Evolutionary conservation across 805 yeast genomes (phyloP), one percentile per base, ranked within the genome.

Genomic region (Myxozyma geophila): DNA sequence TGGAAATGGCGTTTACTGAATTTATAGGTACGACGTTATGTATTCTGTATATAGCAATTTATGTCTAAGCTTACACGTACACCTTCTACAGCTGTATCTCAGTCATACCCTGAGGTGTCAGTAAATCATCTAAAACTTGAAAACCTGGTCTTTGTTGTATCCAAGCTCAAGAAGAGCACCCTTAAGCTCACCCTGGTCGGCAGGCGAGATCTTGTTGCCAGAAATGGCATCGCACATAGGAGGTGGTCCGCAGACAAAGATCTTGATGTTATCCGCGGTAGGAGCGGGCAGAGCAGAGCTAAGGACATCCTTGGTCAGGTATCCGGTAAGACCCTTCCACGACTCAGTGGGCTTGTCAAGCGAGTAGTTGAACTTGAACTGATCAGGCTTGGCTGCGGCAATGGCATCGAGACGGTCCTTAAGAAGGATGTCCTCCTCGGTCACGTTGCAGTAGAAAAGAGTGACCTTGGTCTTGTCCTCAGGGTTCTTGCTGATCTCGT

Each of bases 221-320:
- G 97, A 90, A 70, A 92, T 74, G 63, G 96, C 92, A 60, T 88
- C 82, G 87, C 90, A 90, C 76, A 95, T 82, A 48, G 89, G 89
- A 73, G 97, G 96, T 64, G 99, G 99, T 61, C 99, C 99, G 78
- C 99, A 95, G 62, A 93, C 89, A 72, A 89, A 93, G 63, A 92
- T 83, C 74, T 87, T 88, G 72, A 84, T 80, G 77, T 87, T 84
- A 62, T 85, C 88, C 55, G 78, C 81, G 21, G 82, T 73, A 41
- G 97, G 87, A 69, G 82, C 81, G 63, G 93, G 86, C 69, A 90
- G 77, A 76, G 84, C 78, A 64, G 80, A 75, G 68, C 80, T 74
- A 75, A 93, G 80, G 78, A 81, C 86, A 8, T 89, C 96, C 79
- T 88, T 86, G 75, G 88, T 77, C 74, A 95, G 88, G 83, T 76